Evolutionary conservation across 2,329 filamentous ascomycete genomes (phyloP).

Genomic region (Pseudopyrenochaeta lycopersici): DNA sequence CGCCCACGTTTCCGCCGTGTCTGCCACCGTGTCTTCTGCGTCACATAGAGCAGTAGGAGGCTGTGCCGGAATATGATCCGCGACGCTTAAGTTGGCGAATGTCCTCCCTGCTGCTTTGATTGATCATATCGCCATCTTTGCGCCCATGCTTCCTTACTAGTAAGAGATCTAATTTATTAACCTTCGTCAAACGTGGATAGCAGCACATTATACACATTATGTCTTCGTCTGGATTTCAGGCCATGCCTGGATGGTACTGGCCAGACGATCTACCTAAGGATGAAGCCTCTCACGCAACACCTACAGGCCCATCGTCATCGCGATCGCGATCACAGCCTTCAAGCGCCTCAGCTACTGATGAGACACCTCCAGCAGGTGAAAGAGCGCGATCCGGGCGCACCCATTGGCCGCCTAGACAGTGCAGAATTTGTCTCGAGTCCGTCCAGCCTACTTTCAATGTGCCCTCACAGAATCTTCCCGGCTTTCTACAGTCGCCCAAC

Average conservation of each 20-base stretch:
- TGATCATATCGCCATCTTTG: conserved; percentile 30
- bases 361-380: conserved; percentile 21
- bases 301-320: conserved; percentile 22
- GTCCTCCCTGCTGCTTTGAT: conserved; percentile 28
- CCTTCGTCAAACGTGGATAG: conserved; percentile 8
- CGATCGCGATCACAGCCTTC: conserved; percentile 20
- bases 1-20: conserved; percentile 17
- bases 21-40: conserved; percentile 43
- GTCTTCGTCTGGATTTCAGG: conserved; percentile 52
- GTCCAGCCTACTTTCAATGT: conserved; percentile 69
- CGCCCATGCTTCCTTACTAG: conserved; percentile 28
- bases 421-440: conserved; percentile 87
- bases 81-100: conserved; percentile 27
- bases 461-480: conserved; percentile 62
- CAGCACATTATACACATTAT: conserved; percentile 33
- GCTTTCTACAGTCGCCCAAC: conserved; percentile 66
- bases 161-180: conserved; percentile 36
- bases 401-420: conserved; percentile 76
- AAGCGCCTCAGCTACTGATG: conserved; percentile 20
- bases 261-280: conserved; percentile 55
- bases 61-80: conserved; percentile 29
- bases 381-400: conserved; percentile 32
- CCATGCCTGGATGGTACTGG: conserved; percentile 57
- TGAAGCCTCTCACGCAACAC: conserved; percentile 19
- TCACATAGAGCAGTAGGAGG: conserved; percentile 21